Percentiles rank a stretch among this genome's conserved stretches.
These are phyloP conservation scores for Blastocystis sp. DNA, from an alignment of 352 stramenopile genomes.

Conservation along the genomic window DNA sequence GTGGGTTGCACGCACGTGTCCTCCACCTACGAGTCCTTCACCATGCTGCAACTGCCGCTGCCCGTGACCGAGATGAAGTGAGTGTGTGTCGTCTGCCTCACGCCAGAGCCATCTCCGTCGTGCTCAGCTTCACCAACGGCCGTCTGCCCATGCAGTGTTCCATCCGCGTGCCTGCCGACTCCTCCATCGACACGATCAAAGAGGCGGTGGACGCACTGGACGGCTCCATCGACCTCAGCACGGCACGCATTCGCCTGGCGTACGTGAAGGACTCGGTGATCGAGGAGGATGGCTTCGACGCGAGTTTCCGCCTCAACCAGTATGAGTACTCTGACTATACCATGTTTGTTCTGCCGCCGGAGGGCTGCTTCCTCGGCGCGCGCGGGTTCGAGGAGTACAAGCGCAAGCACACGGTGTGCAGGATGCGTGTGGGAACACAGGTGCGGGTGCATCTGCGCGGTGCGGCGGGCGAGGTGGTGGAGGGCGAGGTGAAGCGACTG, in stretches of 20 bases:
- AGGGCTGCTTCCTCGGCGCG: constrained; percentile 12
- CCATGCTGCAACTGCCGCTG: constrained; percentile 69
- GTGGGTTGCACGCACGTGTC: constrained; percentile 88
- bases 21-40: constrained; percentile 87
- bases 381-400: constrained; percentile 7
- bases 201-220: constrained; percentile 54
- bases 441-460: constrained; percentile 1
- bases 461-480: not conserved
- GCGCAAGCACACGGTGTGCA: not conserved
- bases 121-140: constrained; percentile 57
- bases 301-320: constrained; percentile 33
- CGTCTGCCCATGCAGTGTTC: constrained; percentile 63
- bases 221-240: constrained; percentile 28
- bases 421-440: not conserved
- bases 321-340: not conserved
- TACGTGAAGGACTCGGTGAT: constrained; percentile 40
- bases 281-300: constrained; percentile 18
- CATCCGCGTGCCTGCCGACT: constrained; percentile 44
- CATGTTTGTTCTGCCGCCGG: constrained; percentile 33
- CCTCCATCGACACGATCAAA: not conserved
- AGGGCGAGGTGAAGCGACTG: not conserved
- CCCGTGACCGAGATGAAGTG: constrained; percentile 70
- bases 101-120: constrained; percentile 31
- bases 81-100: not conserved
- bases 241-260: not conserved